Conservation (phyloP, 768 basidiomycete genomes). For the Kwoniella mangroviensis region DNA sequence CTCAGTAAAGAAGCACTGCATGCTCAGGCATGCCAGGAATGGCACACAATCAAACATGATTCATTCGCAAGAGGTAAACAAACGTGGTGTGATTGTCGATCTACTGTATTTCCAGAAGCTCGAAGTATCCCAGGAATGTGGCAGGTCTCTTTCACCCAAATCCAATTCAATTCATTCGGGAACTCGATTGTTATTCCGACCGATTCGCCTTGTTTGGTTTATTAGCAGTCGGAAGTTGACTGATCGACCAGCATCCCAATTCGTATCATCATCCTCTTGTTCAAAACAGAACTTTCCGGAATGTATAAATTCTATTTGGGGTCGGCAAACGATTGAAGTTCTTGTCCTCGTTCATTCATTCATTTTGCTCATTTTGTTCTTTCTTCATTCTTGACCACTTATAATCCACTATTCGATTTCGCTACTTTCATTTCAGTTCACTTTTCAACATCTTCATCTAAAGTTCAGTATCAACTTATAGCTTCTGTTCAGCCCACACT, state of each 20-base stretch:
- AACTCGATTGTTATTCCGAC: slow-evolving; percentile 6
- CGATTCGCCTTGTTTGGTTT: not conserved
- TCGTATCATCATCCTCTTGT: not conserved
- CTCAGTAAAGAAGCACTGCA: too few relatives aligned
- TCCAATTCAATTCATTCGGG: not conserved
- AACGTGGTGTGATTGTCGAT: not conserved
- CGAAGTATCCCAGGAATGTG: not conserved
- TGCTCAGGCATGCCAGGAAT: too few relatives aligned
- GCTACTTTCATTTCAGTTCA: not conserved
- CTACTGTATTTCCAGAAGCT: not conserved
- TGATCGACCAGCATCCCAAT: not conserved
- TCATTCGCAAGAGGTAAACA: not conserved
- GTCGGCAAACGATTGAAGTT: not conserved
- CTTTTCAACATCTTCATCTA: not conserved
- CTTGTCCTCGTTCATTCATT: not conserved
- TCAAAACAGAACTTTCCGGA: not conserved
- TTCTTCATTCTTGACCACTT: not conserved
- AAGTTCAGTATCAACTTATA: not conserved
- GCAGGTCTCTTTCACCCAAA: not conserved
- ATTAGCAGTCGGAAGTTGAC: not conserved
- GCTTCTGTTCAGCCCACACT: not conserved
- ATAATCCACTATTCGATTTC: slow-evolving; percentile 7
- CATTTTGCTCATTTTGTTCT: not conserved
- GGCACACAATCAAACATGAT: not conserved
- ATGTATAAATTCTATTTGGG: not conserved